A percentile compares a stretch with the other conserved stretches of the same genome.
Conservation (phyloP, 257 asterid genomes). For the Plantago elongata region DNA sequence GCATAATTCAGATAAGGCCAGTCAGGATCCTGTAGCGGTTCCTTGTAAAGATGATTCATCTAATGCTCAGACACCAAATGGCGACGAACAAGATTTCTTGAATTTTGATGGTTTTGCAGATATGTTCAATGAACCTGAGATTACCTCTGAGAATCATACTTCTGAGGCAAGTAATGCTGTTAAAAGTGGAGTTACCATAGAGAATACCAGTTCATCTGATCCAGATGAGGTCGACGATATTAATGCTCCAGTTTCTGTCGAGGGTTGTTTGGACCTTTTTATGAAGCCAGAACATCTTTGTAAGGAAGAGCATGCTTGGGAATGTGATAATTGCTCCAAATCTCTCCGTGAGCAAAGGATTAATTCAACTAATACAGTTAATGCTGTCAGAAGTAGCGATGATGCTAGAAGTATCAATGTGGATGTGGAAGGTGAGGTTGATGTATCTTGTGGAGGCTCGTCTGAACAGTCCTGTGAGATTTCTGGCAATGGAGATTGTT, state of each 20-base stretch:
- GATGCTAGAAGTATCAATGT: slow-evolving; percentile 22
- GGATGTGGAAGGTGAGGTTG: slow-evolving; percentile 21
- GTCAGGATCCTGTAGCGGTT: slow-evolving; percentile 40
- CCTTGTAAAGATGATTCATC: slow-evolving; percentile 45
- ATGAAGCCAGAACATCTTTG: slow-evolving; percentile 71
- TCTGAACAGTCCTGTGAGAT: slow-evolving; percentile 22
- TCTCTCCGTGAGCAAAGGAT: slow-evolving; percentile 40
- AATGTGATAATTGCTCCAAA: slow-evolving; percentile 88
- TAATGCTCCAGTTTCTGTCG: slow-evolving; percentile 77
- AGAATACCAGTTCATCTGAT: slow-evolving; percentile 71
- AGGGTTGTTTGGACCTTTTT: slow-evolving; percentile 76
- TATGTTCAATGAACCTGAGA: slow-evolving; percentile 81
- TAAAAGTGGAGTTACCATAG: slow-evolving; percentile 34
- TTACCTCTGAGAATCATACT: slow-evolving; percentile 24
- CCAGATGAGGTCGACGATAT: slow-evolving; percentile 82
- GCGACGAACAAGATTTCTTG: slow-evolving; percentile 37
- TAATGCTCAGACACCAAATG: slow-evolving; percentile 23
- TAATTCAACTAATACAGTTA: slow-evolving; percentile 27
- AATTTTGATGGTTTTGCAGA: slow-evolving; percentile 70
- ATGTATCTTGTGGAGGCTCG: slow-evolving; percentile 24
- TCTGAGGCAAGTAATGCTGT: slow-evolving; percentile 30
- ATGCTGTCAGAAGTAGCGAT: slow-evolving; percentile 10
- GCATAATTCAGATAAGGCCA: slow-evolving; percentile 32
- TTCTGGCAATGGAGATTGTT: slow-evolving; percentile 23
- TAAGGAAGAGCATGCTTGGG: slow-evolving; percentile 91